Evolutionary conservation across 176 grass and related monocot genomes (phyloP).

Genomic region (Hordeum marinum): DNA sequence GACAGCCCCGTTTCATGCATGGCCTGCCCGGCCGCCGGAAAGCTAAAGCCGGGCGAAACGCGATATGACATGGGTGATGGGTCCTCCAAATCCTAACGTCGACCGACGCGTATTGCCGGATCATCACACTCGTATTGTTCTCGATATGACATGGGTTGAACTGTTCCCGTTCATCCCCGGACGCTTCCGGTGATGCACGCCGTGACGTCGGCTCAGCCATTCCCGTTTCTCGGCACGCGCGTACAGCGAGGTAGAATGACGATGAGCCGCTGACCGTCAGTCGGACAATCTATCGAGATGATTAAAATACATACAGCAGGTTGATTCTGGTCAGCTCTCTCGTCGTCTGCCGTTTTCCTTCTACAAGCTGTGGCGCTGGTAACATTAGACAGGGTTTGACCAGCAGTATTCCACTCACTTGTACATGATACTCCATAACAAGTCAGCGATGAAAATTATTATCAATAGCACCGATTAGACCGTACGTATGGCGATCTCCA

Average conservation of each 20-base stretch:
- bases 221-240: not conserved
- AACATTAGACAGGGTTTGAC: not conserved
- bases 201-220: not conserved
- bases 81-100: no score
- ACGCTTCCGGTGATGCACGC: not conserved
- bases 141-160: no score
- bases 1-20: no score
- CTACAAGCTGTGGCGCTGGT: not conserved
- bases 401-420: not conserved
- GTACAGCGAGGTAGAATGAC: not conserved
- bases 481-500: not conserved
- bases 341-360: not conserved
- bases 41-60: no score
- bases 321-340: not conserved
- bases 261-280: not conserved
- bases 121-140: no score
- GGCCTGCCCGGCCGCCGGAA: no score
- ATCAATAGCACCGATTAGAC: no score
- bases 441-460: no score
- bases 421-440: not conserved
- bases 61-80: no score
- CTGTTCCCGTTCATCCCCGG: not conserved
- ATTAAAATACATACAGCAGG: no score
- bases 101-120: no score
- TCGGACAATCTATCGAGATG: no score